These are phyloP conservation scores for Termitomyces sp. DNA, from an alignment of 768 basidiomycete species.

Conservation along the genomic window DNA sequence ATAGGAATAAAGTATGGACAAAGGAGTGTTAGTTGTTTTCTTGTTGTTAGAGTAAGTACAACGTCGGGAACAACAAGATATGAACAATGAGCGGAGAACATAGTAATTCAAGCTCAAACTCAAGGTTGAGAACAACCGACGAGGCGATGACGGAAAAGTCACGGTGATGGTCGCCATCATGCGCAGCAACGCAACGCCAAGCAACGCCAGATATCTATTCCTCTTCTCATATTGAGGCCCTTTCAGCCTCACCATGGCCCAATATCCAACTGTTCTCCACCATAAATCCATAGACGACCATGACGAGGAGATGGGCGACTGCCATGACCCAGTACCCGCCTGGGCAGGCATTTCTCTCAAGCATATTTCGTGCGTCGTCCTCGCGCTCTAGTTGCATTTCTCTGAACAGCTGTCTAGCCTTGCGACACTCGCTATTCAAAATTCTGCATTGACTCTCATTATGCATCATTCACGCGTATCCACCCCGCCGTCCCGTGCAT, in stretches of 20 bases:
- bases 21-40: neutral
- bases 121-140: neutral
- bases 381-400: neutral
- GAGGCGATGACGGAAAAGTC: conserved; percentile 4
- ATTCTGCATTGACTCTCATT: conserved; percentile 84
- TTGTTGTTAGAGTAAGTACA: neutral
- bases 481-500: conserved; percentile 64
- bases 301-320: conserved; percentile 39
- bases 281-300: conserved; percentile 24
- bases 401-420: conserved; percentile 37
- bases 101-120: neutral
- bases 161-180: conserved; percentile 6
- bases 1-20: neutral
- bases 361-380: conserved; percentile 61
- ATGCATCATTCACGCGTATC: conserved; percentile 96
- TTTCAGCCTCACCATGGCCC: conserved; percentile 14
- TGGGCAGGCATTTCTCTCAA: conserved; percentile 70
- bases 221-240: neutral
- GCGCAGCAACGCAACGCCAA: conserved; percentile 5
- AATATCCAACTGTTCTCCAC: conserved; percentile 5
- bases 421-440: conserved; percentile 86
- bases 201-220: neutral
- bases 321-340: conserved; percentile 36
- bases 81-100: neutral
- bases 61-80: neutral